Percentiles rank a stretch among this genome's conserved stretches.
phyloP scores from a whole-genome alignment of 75 land plant genomes.

The Pinus tabuliformis region DNA sequence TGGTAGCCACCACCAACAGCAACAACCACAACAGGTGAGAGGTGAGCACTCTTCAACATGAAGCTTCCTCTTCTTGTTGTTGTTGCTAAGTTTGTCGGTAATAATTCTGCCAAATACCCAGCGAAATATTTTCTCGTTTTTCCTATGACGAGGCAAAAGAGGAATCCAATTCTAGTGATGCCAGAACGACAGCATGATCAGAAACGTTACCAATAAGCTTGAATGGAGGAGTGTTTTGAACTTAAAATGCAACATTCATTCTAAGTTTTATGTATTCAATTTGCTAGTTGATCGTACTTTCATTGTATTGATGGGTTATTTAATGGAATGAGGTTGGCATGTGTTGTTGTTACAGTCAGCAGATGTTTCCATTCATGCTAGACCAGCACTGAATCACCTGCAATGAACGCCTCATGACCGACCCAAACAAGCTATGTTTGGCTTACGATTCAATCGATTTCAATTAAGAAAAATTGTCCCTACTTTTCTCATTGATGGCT shows the following conservation, averaged over 20 bases:
- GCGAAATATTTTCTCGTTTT: slow-evolving; percentile 19
- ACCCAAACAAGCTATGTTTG: slow-evolving; percentile 40
- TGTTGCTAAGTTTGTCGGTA: background rate
- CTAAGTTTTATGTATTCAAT: background rate
- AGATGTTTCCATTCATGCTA: slow-evolving; percentile 79
- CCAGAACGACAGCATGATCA: slow-evolving; percentile 84
- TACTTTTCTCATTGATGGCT: background rate
- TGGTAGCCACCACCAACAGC: background rate
- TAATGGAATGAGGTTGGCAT: background rate
- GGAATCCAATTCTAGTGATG: slow-evolving; percentile 29
- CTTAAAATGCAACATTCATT: background rate
- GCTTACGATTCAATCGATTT: slow-evolving; percentile 98
- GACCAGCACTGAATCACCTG: slow-evolving; percentile 90
- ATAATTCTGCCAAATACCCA: background rate
- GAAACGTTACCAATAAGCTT: slow-evolving; percentile 69
- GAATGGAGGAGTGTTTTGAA: too few species aligned
- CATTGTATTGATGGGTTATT: background rate
- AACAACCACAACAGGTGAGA: background rate
- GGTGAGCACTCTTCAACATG: background rate
- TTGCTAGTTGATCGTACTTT: background rate
- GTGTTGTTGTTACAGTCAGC: slow-evolving; percentile 59
- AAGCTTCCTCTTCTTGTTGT: background rate
- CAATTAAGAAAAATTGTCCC: slow-evolving; percentile 50
- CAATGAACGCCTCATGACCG: slow-evolving; percentile 52
- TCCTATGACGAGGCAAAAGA: slow-evolving; percentile 28